Conservation (phyloP, 768 basidiomycete genomes). For the Suillus luteus region DNA sequence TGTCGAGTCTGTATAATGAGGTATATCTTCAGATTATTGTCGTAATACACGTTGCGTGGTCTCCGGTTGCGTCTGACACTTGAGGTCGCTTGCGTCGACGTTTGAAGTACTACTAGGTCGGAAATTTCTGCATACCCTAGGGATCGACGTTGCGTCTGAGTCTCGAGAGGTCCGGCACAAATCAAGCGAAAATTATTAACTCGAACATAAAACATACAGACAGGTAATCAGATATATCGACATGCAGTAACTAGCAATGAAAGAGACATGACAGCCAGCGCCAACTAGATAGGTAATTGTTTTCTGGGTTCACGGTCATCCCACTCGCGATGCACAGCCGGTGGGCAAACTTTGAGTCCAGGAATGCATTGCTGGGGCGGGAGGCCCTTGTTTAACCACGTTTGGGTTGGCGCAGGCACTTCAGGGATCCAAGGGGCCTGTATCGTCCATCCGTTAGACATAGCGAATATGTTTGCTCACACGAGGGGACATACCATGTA, state of each 20-base stretch:
- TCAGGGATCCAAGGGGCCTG: constrained; percentile 49
- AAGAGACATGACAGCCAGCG: neutral
- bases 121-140: too few relatives aligned
- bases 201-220: neutral
- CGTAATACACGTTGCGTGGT: constrained; percentile 1
- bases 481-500: constrained; percentile 44
- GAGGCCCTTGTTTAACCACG: constrained; percentile 42
- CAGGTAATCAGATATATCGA: neutral
- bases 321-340: constrained; percentile 37
- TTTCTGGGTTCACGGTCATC: constrained; percentile 38
- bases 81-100: neutral
- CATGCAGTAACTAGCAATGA: neutral
- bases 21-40: neutral
- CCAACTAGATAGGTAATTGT: neutral
- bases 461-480: neutral
- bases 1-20: constrained; percentile 8
- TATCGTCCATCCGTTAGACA: constrained; percentile 10
- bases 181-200: too few relatives aligned
- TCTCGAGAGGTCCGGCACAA: too few relatives aligned
- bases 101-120: neutral
- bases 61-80: neutral
- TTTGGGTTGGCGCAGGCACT: constrained; percentile 25
- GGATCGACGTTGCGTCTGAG: too few relatives aligned
- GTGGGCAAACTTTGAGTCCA: constrained; percentile 37
- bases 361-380: constrained; percentile 42